These are phyloP conservation scores for Phytophthora sp. DNA, from an alignment of 352 stramenopile species.

Conservation along the genomic window DNA sequence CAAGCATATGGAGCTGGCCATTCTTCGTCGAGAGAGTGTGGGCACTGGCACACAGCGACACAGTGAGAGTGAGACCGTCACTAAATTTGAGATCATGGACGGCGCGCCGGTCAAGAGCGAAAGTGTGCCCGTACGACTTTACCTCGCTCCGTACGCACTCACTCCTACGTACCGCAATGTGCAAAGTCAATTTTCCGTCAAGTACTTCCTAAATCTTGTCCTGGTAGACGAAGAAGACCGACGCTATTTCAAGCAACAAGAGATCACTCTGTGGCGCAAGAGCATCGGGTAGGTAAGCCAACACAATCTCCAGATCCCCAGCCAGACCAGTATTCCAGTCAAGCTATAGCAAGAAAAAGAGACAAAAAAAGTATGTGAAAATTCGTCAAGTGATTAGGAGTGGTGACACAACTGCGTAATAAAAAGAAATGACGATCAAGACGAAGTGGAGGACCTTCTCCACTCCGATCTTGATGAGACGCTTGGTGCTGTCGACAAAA, in stretches of 20 bases:
- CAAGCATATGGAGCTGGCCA: slow-evolving; percentile 99
- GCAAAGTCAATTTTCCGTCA: slow-evolving; percentile 93
- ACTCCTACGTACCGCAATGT: slow-evolving; percentile 92
- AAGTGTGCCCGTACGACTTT: slow-evolving; percentile 96
- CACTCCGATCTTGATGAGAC: background rate
- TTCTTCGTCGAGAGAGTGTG: slow-evolving; percentile 95
- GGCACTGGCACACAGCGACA: slow-evolving; percentile 78
- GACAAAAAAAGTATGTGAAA: slow-evolving; percentile 7
- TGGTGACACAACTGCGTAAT: slow-evolving; percentile 12
- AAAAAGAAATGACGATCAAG: slow-evolving; percentile 11
- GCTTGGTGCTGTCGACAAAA: slow-evolving; percentile 16
- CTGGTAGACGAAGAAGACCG: slow-evolving; percentile 99
- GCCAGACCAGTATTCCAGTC: slow-evolving; percentile 1
- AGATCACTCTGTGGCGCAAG: slow-evolving; percentile 97
- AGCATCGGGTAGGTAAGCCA: slow-evolving; percentile 34
- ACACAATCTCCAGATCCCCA: slow-evolving; percentile 1
- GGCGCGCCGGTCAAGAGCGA: slow-evolving; percentile 96
- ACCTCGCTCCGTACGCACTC: slow-evolving; percentile 90
- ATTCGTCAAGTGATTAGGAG: background rate
- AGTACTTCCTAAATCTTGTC: slow-evolving; percentile 99
- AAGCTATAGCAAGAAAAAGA: slow-evolving; percentile 11
- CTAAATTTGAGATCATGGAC: slow-evolving; percentile 99
- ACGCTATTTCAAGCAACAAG: slow-evolving; percentile 99
- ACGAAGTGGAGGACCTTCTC: background rate
- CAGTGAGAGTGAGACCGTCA: slow-evolving; percentile 96